Base-by-base conservation (phyloP, 345 rosid genomes). In the Pistacia integerrima region DNA sequence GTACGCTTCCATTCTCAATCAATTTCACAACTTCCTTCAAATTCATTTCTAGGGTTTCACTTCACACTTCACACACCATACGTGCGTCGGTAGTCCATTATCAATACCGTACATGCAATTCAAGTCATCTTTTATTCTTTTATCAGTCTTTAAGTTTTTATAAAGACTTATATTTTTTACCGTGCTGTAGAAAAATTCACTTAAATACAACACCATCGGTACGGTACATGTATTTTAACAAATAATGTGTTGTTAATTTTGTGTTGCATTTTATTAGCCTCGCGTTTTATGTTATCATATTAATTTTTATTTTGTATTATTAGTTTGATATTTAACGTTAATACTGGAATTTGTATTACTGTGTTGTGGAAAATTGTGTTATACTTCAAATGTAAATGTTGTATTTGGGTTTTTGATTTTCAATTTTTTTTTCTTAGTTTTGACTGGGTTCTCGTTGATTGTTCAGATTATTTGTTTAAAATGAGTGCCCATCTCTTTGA, bases 21-120 rank as follows among this genome's bases (percentile, higher is more conserved):
- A 30, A 17, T 62, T 52, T 3, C 41, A 44, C 30, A 13, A 14
- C 57, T 44, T 3, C 33, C 35, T 60, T 22, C 13, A 22, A 13
- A 56, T 0, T 30, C 12, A 49, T 73, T 61, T 73, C 48, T 73
- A 73, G 76, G 76, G 76, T 73, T 73, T 62, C 33, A 49, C 22
- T 51, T 49, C 35, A 11, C 35, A 3, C 4, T 30, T 28, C 46
- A 63, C 44, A 12, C 67, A 33, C 44, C 5, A 13, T 65, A 9
- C 13, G 3, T 41, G 20, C 11, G 30, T 41, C 56, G 5, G 6
- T 38, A 38, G 11, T 51, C 4, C 56, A 51, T 17, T 51, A 10
- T 3, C 16, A 51, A 11, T 16, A 51, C 14, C 56, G 16, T 2
- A 3, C 4, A 51, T 51, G 56, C 17, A 51, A 11, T 51, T 11